These are phyloP conservation scores for Linum usitatissimum DNA, from an alignment of 345 rosid genomes.

Conservation along the genomic window DNA sequence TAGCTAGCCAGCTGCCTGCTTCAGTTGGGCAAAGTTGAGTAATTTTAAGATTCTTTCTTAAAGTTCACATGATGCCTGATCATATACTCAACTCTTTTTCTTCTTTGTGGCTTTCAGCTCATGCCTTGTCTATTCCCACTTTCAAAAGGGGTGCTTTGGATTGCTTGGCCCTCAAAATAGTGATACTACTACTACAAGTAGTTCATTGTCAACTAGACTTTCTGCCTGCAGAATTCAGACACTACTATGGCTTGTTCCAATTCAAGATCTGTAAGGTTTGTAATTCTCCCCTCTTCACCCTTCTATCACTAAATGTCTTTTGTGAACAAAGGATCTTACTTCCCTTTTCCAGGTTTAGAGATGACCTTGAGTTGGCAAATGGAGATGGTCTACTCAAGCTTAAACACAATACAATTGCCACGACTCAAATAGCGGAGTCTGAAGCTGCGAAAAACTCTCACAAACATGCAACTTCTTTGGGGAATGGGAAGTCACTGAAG, in stretches of 20 bases:
- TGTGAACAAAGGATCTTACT: constrained; percentile 1
- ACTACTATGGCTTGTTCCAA: constrained; percentile 26
- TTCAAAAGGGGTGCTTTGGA: constrained; percentile 1
- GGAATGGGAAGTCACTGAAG: constrained; percentile 37
- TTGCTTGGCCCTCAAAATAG: neutral
- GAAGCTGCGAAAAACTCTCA: constrained; percentile 15
- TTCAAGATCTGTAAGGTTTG: constrained; percentile 73
- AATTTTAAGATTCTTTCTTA: neutral
- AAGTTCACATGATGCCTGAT: constrained; percentile 25
- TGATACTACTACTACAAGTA: neutral
- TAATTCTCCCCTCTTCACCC: constrained; percentile 8
- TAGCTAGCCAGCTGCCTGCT: constrained; percentile 14
- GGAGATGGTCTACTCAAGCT: constrained; percentile 31
- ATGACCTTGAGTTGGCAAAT: constrained; percentile 38
- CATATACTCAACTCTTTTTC: neutral
- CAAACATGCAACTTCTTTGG: constrained; percentile 16
- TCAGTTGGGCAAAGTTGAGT: constrained; percentile 12
- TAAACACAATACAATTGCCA: constrained; percentile 38
- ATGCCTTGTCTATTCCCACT: constrained; percentile 16
- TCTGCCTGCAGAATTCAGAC: neutral
- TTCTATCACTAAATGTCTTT: neutral
- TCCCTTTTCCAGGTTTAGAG: constrained; percentile 37
- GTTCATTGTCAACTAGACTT: neutral
- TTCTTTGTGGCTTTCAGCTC: constrained; percentile 14
- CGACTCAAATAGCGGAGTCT: constrained; percentile 26